Evolutionary conservation across 805 yeast species (phyloP).

Genomic region (Clavispora vitiphila): DNA sequence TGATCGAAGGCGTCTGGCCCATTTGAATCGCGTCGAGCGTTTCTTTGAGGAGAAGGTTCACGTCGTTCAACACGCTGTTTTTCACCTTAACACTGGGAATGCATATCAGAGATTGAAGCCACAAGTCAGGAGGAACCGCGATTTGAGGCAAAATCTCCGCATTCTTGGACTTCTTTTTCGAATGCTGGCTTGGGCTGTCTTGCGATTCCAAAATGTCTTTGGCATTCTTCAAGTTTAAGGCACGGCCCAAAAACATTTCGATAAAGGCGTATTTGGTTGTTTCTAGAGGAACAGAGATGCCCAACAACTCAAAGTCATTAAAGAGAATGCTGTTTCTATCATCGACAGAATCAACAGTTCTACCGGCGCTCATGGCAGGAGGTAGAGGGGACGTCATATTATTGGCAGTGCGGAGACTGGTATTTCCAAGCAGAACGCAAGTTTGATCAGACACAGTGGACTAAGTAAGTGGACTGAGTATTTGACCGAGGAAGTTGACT

Average conservation of each 20-base stretch:
- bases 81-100: slow-evolving; percentile 30
- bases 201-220: slow-evolving; percentile 9
- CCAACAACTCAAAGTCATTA: slow-evolving; percentile 17
- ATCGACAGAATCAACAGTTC: neutral
- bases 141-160: slow-evolving; percentile 30
- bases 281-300: slow-evolving; percentile 24
- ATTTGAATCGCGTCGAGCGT: slow-evolving; percentile 8
- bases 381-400: neutral
- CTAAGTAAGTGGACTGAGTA: neutral
- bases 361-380: neutral
- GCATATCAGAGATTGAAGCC: slow-evolving; percentile 29
- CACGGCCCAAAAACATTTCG: slow-evolving; percentile 21
- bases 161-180: slow-evolving; percentile 1
- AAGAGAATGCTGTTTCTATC: neutral
- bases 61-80: slow-evolving; percentile 26
- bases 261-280: slow-evolving; percentile 23
- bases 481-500: neutral
- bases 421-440: no score
- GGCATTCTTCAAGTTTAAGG: slow-evolving; percentile 19
- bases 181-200: neutral
- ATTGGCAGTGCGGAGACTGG: no score
- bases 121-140: slow-evolving; percentile 31
- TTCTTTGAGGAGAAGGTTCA: slow-evolving; percentile 23
- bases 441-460: no score
- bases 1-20: slow-evolving; percentile 16